Evolutionary conservation across 140 eudicot genomes (phyloP).

Genomic region (Ambrosia hybrid): DNA sequence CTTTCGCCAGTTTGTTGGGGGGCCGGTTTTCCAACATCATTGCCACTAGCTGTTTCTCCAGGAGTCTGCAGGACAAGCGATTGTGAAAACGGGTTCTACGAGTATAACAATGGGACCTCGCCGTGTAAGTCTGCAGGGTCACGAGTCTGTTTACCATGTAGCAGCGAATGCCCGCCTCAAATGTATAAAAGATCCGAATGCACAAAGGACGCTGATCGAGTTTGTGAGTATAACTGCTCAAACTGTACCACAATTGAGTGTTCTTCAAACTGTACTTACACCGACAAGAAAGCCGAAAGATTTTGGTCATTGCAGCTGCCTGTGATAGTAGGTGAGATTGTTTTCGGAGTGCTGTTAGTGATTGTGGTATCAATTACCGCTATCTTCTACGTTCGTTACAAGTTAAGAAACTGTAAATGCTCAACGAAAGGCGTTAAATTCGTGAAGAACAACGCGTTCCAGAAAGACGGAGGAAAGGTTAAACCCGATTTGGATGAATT

Average conservation of each 20-base stretch:
- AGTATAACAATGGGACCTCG: conserved; percentile 49
- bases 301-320: conserved; percentile 83
- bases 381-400: conserved; percentile 67
- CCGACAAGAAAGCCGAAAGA: conserved; percentile 42
- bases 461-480: conserved; percentile 52
- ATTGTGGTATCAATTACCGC: conserved; percentile 69
- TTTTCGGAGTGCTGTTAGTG: conserved; percentile 64
- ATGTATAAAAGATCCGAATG: conserved; percentile 63
- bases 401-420: conserved; percentile 75
- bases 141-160: conserved; percentile 74
- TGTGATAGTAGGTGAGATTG: conserved; percentile 70
- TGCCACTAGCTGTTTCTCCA: conserved; percentile 81
- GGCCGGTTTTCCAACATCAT: conserved; percentile 57
- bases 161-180: conserved; percentile 60
- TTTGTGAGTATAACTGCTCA: conserved; percentile 73
- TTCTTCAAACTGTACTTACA: conserved; percentile 47
- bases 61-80: conserved; percentile 52
- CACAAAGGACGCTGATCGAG: conserved; percentile 47
- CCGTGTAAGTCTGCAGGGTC: conserved; percentile 58
- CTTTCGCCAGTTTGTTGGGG: conserved; percentile 90
- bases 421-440: conserved; percentile 41
- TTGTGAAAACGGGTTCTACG: conserved; percentile 56
- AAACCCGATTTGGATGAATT: conserved; percentile 77
- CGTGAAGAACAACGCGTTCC: conserved; percentile 37
- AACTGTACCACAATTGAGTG: conserved; percentile 65